These are phyloP conservation scores for Jatropha curcas DNA, from an alignment of 345 rosid species.

Conservation along the genomic window DNA sequence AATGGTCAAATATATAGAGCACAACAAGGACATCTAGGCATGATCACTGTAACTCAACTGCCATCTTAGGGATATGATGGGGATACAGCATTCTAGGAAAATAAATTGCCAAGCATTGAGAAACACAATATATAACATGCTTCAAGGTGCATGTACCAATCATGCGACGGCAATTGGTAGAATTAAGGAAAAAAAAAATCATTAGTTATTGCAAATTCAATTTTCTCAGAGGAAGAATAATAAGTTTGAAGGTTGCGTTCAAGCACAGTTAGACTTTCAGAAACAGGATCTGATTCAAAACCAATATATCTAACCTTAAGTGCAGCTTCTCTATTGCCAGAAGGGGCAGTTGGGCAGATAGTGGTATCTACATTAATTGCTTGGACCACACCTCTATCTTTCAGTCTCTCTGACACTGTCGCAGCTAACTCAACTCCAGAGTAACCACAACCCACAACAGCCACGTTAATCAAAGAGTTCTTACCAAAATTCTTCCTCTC, in stretches of 20 bases:
- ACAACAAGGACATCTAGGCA: no score
- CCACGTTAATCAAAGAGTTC: conserved; percentile 53
- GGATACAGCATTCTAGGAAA: not conserved
- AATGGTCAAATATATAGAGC: no score
- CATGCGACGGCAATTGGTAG: not conserved
- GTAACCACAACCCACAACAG: conserved; percentile 95
- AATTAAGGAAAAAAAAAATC: not conserved
- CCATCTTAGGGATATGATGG: not conserved
- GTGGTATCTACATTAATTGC: conserved; percentile 72
- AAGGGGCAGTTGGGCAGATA: conserved; percentile 75
- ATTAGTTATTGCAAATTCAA: not conserved
- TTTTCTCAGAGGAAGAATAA: not conserved
- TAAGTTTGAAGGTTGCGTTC: not conserved
- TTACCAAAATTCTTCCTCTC: conserved; percentile 72
- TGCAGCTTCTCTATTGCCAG: conserved; percentile 91
- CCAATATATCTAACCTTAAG: conserved; percentile 53
- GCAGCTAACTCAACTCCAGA: conserved; percentile 97
- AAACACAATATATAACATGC: not conserved
- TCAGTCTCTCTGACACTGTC: conserved; percentile 82
- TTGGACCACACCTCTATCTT: conserved; percentile 71
- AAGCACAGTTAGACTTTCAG: not conserved
- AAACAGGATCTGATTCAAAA: not conserved
- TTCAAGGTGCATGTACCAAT: not conserved
- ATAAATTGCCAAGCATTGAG: not conserved
- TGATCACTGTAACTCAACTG: not conserved